Percentiles rank a stretch among this genome's conserved stretches.
phyloP scores from a whole-genome alignment of 176 grass and related monocot species.

The Carex kokanica region DNA sequence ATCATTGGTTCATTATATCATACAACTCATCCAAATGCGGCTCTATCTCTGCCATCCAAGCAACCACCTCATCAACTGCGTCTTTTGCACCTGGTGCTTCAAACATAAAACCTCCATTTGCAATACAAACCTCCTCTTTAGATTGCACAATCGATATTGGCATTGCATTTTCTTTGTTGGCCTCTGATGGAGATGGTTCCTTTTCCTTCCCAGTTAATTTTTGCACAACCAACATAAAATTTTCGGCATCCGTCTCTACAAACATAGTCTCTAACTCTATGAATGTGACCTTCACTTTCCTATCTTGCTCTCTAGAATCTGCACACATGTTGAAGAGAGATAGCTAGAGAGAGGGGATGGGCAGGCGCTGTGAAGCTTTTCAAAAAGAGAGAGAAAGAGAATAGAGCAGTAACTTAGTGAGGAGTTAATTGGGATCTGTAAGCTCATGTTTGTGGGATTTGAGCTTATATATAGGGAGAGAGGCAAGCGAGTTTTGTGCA shows the following conservation, averaged over 20 bases:
- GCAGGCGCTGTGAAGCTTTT: too few species aligned
- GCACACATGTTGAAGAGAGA: background rate
- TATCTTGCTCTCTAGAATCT: background rate
- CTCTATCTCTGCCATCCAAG: background rate
- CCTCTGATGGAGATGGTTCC: too few species aligned
- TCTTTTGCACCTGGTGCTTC: background rate
- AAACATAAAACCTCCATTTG: background rate
- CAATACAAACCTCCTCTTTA: background rate
- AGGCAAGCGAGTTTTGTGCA: background rate
- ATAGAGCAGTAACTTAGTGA: too few species aligned
- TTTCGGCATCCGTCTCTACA: background rate
- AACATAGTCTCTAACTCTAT: background rate
- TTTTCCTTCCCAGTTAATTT: constrained; percentile 16
- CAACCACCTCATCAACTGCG: constrained; percentile 1
- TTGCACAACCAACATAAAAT: background rate
- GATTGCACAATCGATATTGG: too few species aligned
- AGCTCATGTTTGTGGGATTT: background rate
- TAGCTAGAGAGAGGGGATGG: too few species aligned
- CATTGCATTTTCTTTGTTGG: background rate
- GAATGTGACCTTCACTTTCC: background rate
- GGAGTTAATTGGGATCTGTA: background rate
- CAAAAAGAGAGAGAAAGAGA: too few species aligned
- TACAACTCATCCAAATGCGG: constrained; percentile 8
- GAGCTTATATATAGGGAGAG: background rate
- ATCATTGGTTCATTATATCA: background rate